Evolutionary conservation across 2,329 filamentous ascomycete species (phyloP), one percentile per base, ranked within the genome.

Genomic region (Alternaria infectoria): DNA sequence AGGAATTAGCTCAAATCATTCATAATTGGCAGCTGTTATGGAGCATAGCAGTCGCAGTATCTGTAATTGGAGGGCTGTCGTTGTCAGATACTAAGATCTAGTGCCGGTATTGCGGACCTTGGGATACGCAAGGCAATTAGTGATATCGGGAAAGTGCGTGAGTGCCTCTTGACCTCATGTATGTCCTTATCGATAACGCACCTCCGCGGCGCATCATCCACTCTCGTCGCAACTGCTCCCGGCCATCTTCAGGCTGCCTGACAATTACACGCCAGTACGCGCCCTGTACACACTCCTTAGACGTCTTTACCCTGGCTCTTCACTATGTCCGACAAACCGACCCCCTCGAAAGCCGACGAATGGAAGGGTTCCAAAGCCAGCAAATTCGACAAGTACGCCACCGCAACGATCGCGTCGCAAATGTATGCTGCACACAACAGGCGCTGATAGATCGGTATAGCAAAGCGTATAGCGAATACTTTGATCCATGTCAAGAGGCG

Each of bases 401-500:
- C 47, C 50, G 60, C 54, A 47, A 15, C 17, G 57, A 15, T 19
- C 23, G 21, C 43, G 19, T 25, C 43, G 30, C 43, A 46, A 13
- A 15, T 28, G 9, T 32, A 19, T 17, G 17, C 2, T n/a, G 58
- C 25, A 21, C 19, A 49, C 28, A 36, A 32, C 13, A 46, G n/a
- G n/a, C 19, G 17, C 69, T 73, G 54, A 72, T 61, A 13, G 5
- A 7, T 13, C 32, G 10, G n/a, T 15, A 64, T 74, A 97, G 95
- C 71, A 98, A 98, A 85, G 87, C 86, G 59, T 88, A 90, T 75
- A 97, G 93, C 84, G 90, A 97, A 79, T 98, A 91, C 82, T 93
- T 92, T 79, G 96, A 99, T 74, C 96, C 96, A 2, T 99, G 96
- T 81, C 95, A 98, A 79, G 95, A 97, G 74, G 93, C 93, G 6